Evolutionary conservation across 2,329 filamentous ascomycete species (phyloP), one percentile per base, ranked within the genome.

Genomic region (Bipolaris oryzae): DNA sequence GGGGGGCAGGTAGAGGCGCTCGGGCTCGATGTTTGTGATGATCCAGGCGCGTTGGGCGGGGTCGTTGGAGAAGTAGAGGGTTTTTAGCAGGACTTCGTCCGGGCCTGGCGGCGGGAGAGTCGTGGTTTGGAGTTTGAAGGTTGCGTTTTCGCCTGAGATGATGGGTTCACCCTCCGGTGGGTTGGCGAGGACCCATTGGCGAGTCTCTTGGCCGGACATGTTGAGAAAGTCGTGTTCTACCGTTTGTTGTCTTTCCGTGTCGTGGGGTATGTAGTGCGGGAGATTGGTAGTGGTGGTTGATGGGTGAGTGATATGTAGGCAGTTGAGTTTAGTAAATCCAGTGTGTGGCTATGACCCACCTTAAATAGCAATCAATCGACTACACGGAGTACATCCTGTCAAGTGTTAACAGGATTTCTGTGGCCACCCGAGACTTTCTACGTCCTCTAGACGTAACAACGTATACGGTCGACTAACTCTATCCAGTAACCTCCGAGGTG

Each of bases 51-150:
- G 77, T 64, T 84, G 81, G 3, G 81, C 82, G 1, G 82, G 82
- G 68, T 84, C 82, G 58, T 84, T 84, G 59, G 80, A 82, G 48
- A 83, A 66, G 58, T 71, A 82, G 16, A 78, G 63, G 2, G 73
- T 68, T 68, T 83, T 80, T 51, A 83, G 57, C 18, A 84, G 76
- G 56, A 81, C 70, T 68, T 84, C 74, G 53, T 76, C 69, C 9
- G 75, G 56, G 25, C 72, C 65, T 9, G 77, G 73, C 31, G 69
- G 35, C 2, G 79, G 73, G 7, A 80, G 66, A 1, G 70, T 59
- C 5, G 58, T 67, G 7, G 70, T 74, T 48, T 70, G 58, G 46
- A 80, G 74, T 34, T 69, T 74, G 71, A 80, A 80, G 42, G 77
- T 80, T 5, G 75, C 54, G 42, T 77, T 66, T 13, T 68, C 61